Evolutionary conservation across 495 filamentous ascomycete species (phyloP), one percentile per base, ranked within the genome.

Genomic region (Penicillium simplicissimum): DNA sequence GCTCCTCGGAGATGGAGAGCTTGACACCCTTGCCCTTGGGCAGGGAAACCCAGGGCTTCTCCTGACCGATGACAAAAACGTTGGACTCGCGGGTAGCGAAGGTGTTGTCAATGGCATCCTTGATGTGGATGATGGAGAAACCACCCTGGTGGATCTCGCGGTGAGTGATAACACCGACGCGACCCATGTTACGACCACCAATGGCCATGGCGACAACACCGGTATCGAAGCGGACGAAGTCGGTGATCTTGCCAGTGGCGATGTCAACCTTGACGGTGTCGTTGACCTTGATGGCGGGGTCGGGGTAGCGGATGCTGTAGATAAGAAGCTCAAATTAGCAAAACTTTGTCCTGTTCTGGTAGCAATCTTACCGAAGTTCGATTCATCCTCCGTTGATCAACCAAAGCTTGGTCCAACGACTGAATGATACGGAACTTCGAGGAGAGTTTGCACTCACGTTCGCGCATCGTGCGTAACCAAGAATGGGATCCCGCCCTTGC

Each of bases 391-490:
- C 73, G 75, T 79, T 79, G 82, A 84, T 89, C 87, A 82, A 87
- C 91, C 90, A 93, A 93, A 94, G 84, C 89, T 93, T 95, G 91
- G 90, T 92, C 92, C 92, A 96, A 96, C 92, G 92, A 87, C 92
- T 96, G 92, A 96, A 88, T 91, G 92, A 93, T 90, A 86, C 88
- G 84, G 85, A 87, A 86, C 81, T 89, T 84, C 53, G 60, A 68
- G 67, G 72, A 76, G 76, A 76, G 77, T 68, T 66, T 87, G 87
- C 79, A 90, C 93, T 95, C 83, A 97, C 93, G 96, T 98, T 91
- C 95, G 88, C 82, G 96, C 95, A 92, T 98, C 95, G 88, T 98
- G 96, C 91, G 96, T 98, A 90, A 98, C 95, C 90, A 97, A 96
- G 91, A 96, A 98, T 91, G 95, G 95, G 86, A 98, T 95, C 82